Percentiles rank a stretch among this genome's conserved stretches.
Conservation (phyloP, 441 rosid species). For the Eutrema salsugineum region DNA sequence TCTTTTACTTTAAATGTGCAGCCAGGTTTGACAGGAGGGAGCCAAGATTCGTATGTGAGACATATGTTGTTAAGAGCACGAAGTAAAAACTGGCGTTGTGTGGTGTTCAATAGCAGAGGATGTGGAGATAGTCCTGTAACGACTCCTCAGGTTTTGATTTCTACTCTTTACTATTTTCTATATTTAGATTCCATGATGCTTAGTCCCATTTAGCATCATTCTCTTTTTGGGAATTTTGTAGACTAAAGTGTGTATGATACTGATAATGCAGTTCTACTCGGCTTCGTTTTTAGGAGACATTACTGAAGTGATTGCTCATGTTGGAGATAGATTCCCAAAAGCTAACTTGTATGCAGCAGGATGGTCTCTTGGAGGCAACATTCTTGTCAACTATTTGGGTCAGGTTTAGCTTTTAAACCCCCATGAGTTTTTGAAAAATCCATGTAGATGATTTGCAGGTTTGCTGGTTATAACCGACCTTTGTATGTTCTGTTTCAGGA, state of each 20-base stretch:
- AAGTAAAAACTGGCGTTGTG: slow-evolving; percentile 78
- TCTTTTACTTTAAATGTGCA: slow-evolving; percentile 22
- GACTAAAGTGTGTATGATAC: slow-evolving; percentile 12
- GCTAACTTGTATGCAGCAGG: slow-evolving; percentile 83
- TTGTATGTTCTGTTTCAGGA: slow-evolving; percentile 45
- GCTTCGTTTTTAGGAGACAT: slow-evolving; percentile 89
- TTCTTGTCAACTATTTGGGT: slow-evolving; percentile 81
- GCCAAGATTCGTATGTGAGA: slow-evolving; percentile 75
- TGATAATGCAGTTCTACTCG: slow-evolving; percentile 85
- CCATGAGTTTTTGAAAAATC: not conserved
- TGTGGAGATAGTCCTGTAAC: slow-evolving; percentile 85
- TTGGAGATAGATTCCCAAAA: slow-evolving; percentile 50
- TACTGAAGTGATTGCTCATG: slow-evolving; percentile 57
- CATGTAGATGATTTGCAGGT: not conserved
- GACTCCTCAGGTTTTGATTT: slow-evolving; percentile 68
- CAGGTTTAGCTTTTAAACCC: slow-evolving; percentile 35
- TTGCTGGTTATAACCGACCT: not conserved
- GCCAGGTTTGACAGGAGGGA: slow-evolving; percentile 92
- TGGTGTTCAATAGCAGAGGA: slow-evolving; percentile 85
- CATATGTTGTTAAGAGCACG: slow-evolving; percentile 62
- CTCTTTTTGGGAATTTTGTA: not conserved
- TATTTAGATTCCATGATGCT: not conserved
- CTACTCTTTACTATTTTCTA: not conserved
- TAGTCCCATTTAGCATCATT: not conserved
- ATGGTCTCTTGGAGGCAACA: slow-evolving; percentile 94